Base-by-base conservation (phyloP, 2,329 filamentous ascomycete genomes). In the Talaromyces sp. region DNA sequence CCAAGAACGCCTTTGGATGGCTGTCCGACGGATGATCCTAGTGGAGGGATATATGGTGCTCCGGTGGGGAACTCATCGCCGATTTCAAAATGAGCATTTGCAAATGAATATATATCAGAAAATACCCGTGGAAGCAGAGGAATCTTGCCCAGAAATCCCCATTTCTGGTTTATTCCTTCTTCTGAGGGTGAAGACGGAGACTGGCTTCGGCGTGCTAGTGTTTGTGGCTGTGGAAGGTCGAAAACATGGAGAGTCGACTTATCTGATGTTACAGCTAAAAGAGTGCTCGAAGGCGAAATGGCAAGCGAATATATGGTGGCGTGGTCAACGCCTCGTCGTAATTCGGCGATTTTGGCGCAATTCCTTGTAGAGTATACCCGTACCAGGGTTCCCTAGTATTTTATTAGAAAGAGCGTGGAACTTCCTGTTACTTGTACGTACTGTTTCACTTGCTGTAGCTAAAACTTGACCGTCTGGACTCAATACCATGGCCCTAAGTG, bases 211-310 rank as follows among this genome's bases (percentile, higher is more conserved):
- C 71, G 71, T 4, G 68, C 66, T 40, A 68, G 62, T 36, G 72
- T 73, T 34, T 66, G 69, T 40, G 77, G 76, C 58, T 76, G 73
- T 56, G 89, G 89, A 0, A 97, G 83, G 70, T 98, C 92, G 72
- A 97, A 99, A 42, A 99, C 85, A 76, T 99, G 95, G 10, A 99
- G 82, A 0, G 93, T 99, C 5, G 91, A 93, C 77, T 98, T 99
- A 81, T 99, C 95, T 1, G 93, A 97, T 0, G 94, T 98, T 64
- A 92, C 94, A 30, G 95, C 95, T 10, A 98, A 83, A 71, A 92
- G 84, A 51, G 83, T 85, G 57, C 89, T 90, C 0, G 88, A 88
- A 0, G 93, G 93, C 23, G 91, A 96, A 74, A 99, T 95, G 10
- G 89, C 89, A 10, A 99, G 82, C 1, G 91, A 94, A 77, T 91